A percentile compares a stretch with the other conserved stretches of the same genome.
Evolutionary conservation across 345 rosid genomes (phyloP).

Genomic region (Eucalyptus rudis): DNA sequence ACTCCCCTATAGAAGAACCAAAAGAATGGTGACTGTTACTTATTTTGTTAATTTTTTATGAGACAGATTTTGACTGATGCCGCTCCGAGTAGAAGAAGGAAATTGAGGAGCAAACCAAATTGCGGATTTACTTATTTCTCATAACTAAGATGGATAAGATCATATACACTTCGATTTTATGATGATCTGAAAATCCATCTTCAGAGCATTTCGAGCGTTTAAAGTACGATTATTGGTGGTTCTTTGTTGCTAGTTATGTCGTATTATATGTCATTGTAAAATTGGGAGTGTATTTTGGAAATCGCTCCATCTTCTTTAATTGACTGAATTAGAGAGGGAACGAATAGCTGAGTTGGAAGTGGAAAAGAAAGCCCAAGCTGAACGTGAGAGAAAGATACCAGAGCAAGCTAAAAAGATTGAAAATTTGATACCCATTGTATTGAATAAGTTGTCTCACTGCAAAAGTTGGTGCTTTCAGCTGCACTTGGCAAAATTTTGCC

Average conservation of each 20-base stretch:
- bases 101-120: conserved; percentile 84
- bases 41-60: background rate
- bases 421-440: conserved; percentile 79
- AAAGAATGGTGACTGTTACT: background rate
- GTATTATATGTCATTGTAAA: background rate
- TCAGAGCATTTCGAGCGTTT: conserved; percentile 53
- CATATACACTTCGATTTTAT: background rate
- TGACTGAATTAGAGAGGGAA: conserved; percentile 91
- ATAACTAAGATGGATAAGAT: background rate
- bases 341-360: conserved; percentile 78
- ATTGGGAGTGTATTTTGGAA: background rate
- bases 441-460: background rate
- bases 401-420: conserved; percentile 88
- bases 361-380: conserved; percentile 89
- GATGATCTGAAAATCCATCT: background rate
- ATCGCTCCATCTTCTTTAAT: background rate
- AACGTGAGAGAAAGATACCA: conserved; percentile 71
- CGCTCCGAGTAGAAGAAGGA: conserved; percentile 84
- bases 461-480: too few species aligned
- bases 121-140: conserved; percentile 28
- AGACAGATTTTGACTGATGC: conserved; percentile 82
- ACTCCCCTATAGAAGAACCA: background rate
- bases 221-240: conserved; percentile 38
- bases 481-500: too few species aligned
- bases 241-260: background rate